A percentile compares a stretch with the other conserved stretches of the same genome.
Conservation (phyloP, 2,329 filamentous ascomycete genomes). For the Aspergillus novofumigatus region DNA sequence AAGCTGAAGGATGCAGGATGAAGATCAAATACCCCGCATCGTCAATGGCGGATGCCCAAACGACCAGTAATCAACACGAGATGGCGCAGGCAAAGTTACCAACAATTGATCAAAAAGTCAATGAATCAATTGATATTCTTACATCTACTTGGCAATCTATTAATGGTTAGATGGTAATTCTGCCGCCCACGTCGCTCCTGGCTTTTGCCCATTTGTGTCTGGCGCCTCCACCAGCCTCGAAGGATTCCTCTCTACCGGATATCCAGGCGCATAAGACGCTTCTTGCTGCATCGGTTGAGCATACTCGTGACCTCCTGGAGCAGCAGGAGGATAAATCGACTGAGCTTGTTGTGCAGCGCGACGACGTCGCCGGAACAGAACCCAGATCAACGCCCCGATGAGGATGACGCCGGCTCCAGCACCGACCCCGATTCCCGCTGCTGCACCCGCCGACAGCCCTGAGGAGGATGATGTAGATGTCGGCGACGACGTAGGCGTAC, state of each 20-base stretch:
- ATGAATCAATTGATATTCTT: too few species aligned
- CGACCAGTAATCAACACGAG: too few species aligned
- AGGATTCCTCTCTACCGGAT: neutral
- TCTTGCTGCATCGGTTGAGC: neutral
- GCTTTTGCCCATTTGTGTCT: neutral
- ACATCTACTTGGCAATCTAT: neutral
- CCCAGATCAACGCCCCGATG: neutral
- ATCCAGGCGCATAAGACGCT: neutral
- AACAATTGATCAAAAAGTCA: too few species aligned
- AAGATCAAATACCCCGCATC: neutral
- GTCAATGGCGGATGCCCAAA: too few species aligned
- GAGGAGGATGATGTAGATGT: neutral
- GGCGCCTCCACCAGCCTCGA: neutral
- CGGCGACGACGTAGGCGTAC: neutral
- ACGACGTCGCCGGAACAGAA: neutral
- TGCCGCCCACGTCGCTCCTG: neutral
- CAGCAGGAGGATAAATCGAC: neutral
- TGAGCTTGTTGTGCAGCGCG: neutral
- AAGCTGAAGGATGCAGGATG: neutral
- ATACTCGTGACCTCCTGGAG: neutral
- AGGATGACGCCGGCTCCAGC: neutral
- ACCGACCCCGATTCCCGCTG: slow-evolving; percentile 4
- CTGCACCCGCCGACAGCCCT: neutral
- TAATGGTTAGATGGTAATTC: neutral
- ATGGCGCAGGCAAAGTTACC: too few species aligned